Evolutionary conservation across 768 basidiomycete species (phyloP).

Genomic region (Lactifluus piperatus): DNA sequence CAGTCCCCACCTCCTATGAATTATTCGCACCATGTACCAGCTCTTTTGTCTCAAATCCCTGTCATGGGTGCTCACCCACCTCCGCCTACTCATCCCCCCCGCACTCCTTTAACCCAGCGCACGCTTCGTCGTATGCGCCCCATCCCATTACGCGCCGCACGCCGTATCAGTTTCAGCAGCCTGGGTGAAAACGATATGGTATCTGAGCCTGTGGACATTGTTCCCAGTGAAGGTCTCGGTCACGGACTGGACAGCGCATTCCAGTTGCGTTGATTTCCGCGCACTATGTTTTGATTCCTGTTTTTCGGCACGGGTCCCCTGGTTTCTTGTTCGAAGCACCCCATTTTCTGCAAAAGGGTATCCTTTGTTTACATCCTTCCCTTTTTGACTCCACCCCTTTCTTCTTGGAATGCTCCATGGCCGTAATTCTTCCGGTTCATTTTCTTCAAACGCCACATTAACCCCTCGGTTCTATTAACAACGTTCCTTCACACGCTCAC

Average conservation of each 20-base stretch:
- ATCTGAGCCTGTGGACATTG: constrained; percentile 19
- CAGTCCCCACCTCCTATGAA: not conserved
- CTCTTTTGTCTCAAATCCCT: constrained; percentile 24
- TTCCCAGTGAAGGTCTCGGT: constrained; percentile 27
- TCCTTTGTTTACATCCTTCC: not conserved
- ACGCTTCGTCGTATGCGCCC: constrained; percentile 19
- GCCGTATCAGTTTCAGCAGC: constrained; percentile 20
- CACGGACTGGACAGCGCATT: constrained; percentile 61
- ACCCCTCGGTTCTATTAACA: constrained; percentile 1
- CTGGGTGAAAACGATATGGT: constrained; percentile 6
- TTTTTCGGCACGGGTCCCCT: not conserved
- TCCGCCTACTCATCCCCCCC: constrained; percentile 53
- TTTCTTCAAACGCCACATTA: not conserved
- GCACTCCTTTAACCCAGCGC: constrained; percentile 45
- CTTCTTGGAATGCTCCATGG: not conserved
- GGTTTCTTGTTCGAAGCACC: not conserved
- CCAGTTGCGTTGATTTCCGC: constrained; percentile 40
- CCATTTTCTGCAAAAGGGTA: not conserved
- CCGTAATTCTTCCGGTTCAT: not conserved
- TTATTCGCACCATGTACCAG: not conserved
- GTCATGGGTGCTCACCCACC: constrained; percentile 30
- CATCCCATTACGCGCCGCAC: constrained; percentile 15
- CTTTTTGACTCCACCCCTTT: not conserved
- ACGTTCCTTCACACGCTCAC: constrained; percentile 16
- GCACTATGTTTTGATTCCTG: not conserved